These are phyloP conservation scores for Pythium aquatile DNA, from an alignment of 352 stramenopile genomes.

Conservation along the genomic window DNA sequence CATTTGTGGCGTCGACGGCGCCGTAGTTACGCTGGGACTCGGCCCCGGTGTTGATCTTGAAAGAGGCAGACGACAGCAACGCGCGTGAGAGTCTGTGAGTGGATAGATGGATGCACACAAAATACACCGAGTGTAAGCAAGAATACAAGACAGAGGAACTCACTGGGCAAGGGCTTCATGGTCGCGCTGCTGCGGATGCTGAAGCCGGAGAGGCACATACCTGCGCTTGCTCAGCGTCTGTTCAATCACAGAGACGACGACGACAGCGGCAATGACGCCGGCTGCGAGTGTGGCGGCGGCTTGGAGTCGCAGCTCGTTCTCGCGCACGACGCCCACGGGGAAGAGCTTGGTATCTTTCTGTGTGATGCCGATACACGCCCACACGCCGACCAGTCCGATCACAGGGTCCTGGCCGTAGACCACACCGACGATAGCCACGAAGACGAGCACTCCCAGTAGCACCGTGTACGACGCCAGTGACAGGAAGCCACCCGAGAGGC, in stretches of 20 bases:
- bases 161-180: constrained; percentile 26
- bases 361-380: constrained; percentile 48
- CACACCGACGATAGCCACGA: constrained; percentile 40
- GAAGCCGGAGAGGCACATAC: constrained; percentile 21
- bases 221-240: constrained; percentile 13
- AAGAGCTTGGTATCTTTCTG: constrained; percentile 37
- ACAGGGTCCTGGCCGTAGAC: constrained; percentile 53
- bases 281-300: constrained; percentile 37
- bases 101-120: background rate
- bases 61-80: constrained; percentile 20
- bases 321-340: constrained; percentile 13
- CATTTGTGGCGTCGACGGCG: constrained; percentile 14
- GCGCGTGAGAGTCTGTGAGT: constrained; percentile 27
- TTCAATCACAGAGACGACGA: constrained; percentile 15
- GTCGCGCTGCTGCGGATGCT: constrained; percentile 28
- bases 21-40: constrained; percentile 20
- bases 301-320: constrained; percentile 45
- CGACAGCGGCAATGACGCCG: constrained; percentile 12
- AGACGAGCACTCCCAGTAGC: constrained; percentile 45
- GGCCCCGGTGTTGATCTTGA: constrained; percentile 21
- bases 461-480: constrained; percentile 42
- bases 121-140: background rate
- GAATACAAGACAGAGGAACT: constrained; percentile 11
- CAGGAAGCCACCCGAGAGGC: constrained; percentile 35
- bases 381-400: constrained; percentile 50